Percentiles rank a stretch among this genome's conserved stretches.
phyloP scores from a whole-genome alignment of 2,329 filamentous ascomycete genomes.

The Colletotrichum trifolii region DNA sequence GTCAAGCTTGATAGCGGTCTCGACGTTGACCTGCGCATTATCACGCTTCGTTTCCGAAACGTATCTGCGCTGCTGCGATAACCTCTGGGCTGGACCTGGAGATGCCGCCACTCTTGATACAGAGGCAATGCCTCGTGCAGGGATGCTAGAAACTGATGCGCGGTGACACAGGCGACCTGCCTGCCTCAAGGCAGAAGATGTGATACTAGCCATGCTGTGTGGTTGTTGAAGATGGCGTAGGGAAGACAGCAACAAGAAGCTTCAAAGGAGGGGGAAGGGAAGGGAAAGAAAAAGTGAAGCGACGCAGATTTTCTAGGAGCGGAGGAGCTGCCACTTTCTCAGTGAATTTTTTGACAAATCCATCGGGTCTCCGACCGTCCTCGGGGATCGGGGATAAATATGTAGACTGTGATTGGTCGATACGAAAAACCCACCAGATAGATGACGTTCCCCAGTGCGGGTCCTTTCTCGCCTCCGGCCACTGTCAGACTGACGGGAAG shows the following conservation, averaged over 20 bases:
- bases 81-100: constrained; percentile 41
- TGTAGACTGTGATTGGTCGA: constrained; percentile 22
- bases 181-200: constrained; percentile 79
- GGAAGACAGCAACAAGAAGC: constrained; percentile 33
- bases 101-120: constrained; percentile 47
- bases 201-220: constrained; percentile 69
- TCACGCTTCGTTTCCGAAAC: constrained; percentile 86
- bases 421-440: not conserved
- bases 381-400: constrained; percentile 33
- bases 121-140: constrained; percentile 47
- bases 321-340: constrained; percentile 9
- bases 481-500: constrained; percentile 8
- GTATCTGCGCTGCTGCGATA: constrained; percentile 70
- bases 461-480: constrained; percentile 14
- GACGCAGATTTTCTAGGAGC: constrained; percentile 16
- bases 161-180: constrained; percentile 69
- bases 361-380: constrained; percentile 22
- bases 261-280: constrained; percentile 26
- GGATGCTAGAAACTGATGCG: constrained; percentile 48
- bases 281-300: constrained; percentile 25
- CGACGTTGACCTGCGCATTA: constrained; percentile 82
- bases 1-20: constrained; percentile 86
- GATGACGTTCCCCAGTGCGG: constrained; percentile 28
- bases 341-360: constrained; percentile 24
- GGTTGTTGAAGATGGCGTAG: constrained; percentile 36